phyloP scores from a whole-genome alignment of 192 early-diverging fungal species.

The Backusella morwellensis region DNA sequence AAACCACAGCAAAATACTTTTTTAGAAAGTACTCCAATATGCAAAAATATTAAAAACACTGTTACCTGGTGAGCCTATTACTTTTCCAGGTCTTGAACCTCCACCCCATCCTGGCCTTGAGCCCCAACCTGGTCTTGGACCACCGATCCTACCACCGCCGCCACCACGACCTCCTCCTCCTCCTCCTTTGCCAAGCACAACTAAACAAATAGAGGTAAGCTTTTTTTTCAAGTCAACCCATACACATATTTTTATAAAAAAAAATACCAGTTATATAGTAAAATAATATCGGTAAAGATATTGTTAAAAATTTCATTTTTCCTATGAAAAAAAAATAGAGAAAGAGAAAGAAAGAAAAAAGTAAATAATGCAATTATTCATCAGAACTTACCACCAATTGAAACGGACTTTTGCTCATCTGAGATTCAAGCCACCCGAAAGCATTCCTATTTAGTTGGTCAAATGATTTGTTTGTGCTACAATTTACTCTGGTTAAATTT shows the following conservation, averaged over 20 bases:
- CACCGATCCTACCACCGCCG: not conserved
- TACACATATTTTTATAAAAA: not conserved
- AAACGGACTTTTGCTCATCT: not conserved
- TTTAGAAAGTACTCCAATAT: not conserved
- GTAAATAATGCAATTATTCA: not conserved
- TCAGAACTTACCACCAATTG: not conserved
- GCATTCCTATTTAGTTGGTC: not conserved
- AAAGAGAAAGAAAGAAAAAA: not conserved
- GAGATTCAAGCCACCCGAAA: not conserved
- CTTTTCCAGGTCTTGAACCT: too few relatives aligned
- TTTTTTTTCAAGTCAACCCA: not conserved
- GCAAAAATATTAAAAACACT: not conserved
- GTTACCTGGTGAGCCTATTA: not conserved
- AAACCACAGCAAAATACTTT: not conserved
- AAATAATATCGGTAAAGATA: conserved; percentile 1
- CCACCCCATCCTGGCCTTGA: not conserved
- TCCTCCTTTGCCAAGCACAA: conserved; percentile 24
- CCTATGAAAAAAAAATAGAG: not conserved
- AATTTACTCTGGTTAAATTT: too few relatives aligned
- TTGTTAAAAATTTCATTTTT: conserved; percentile 2
- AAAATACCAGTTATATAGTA: conserved; percentile 8
- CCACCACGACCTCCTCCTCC: conserved; percentile 21
- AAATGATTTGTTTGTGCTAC: not conserved
- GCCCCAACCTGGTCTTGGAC: not conserved
- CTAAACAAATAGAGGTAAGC: not conserved